phyloP scores from a whole-genome alignment of 2,329 filamentous ascomycete genomes.

The Neoscytalidium dimidiatum region DNA sequence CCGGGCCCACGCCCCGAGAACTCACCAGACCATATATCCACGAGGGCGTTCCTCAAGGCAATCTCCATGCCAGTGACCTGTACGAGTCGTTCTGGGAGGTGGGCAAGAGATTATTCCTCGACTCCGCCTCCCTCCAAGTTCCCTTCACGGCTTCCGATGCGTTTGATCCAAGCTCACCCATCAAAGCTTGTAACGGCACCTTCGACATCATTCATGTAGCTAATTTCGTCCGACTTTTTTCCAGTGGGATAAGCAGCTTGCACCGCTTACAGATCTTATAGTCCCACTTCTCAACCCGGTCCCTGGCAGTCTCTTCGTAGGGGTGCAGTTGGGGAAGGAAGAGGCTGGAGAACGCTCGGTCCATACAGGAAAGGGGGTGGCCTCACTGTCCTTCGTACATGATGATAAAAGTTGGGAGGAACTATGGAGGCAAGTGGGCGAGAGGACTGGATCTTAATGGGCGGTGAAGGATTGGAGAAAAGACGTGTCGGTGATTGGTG shows the following conservation, averaged over 20 bases:
- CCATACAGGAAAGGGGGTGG: too few relatives aligned
- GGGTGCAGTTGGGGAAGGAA: conserved; percentile 51
- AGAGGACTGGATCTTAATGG: conserved; percentile 40
- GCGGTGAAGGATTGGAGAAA: conserved; percentile 32
- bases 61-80: conserved; percentile 44
- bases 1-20: background rate
- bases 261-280: conserved; percentile 35
- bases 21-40: background rate
- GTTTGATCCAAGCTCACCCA: conserved; percentile 1
- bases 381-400: conserved; percentile 34
- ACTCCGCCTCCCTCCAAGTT: conserved; percentile 39
- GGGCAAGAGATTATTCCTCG: conserved; percentile 46
- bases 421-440: conserved; percentile 42
- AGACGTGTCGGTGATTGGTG: background rate
- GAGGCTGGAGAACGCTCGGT: background rate
- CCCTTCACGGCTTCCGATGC: conserved; percentile 55
- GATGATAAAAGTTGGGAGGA: conserved; percentile 37
- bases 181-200: conserved; percentile 29
- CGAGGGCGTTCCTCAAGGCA: conserved; percentile 41
- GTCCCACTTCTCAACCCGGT: conserved; percentile 35
- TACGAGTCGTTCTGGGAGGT: conserved; percentile 51
- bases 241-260: conserved; percentile 33
- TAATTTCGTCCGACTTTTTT: conserved; percentile 46
- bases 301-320: conserved; percentile 53
- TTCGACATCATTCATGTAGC: conserved; percentile 43